Percentiles rank a stretch among this genome's conserved stretches.
Evolutionary conservation across 1,139 yeast genomes (phyloP).

Genomic region (Blastobotrys elegans): DNA sequence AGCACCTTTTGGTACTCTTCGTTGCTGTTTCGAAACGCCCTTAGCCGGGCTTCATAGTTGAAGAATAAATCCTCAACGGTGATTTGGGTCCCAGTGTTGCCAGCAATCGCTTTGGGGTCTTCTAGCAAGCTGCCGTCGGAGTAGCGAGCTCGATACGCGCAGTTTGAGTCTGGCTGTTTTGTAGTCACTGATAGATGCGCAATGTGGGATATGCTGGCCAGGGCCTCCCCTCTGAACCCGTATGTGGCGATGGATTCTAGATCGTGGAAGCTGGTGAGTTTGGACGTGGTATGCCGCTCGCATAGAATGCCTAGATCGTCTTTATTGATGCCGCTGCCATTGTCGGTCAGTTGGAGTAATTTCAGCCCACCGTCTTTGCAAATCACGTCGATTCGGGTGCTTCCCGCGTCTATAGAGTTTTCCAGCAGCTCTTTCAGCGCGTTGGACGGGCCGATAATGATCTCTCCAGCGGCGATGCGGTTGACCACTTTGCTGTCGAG

Average conservation of each 20-base stretch:
- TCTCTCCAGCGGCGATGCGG: constrained; percentile 96
- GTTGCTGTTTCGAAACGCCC: constrained; percentile 50
- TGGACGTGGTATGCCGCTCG: constrained; percentile 69
- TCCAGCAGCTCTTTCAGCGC: constrained; percentile 75
- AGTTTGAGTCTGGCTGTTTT: constrained; percentile 51
- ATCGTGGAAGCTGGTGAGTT: constrained; percentile 49
- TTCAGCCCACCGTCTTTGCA: constrained; percentile 63
- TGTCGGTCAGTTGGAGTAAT: constrained; percentile 61
- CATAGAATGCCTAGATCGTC: constrained; percentile 58
- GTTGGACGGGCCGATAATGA: constrained; percentile 88
- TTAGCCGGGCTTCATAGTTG: constrained; percentile 74
- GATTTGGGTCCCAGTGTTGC: constrained; percentile 81
- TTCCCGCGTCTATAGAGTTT: constrained; percentile 72
- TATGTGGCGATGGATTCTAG: constrained; percentile 48
- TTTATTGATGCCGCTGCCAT: constrained; percentile 65
- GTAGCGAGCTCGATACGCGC: constrained; percentile 65
- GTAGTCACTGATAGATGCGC: constrained; percentile 69
- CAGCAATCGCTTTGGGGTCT: constrained; percentile 75
- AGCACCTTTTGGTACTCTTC: constrained; percentile 70
- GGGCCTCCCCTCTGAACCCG: constrained; percentile 82
- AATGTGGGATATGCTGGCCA: constrained; percentile 64
- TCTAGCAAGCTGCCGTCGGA: constrained; percentile 53
- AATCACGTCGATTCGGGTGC: constrained; percentile 56
- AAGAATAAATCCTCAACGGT: constrained; percentile 85
- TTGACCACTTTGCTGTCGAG: constrained; percentile 71